These are phyloP conservation scores for Colletotrichum abscissum DNA, from an alignment of 2,329 filamentous ascomycete species.

Conservation along the genomic window DNA sequence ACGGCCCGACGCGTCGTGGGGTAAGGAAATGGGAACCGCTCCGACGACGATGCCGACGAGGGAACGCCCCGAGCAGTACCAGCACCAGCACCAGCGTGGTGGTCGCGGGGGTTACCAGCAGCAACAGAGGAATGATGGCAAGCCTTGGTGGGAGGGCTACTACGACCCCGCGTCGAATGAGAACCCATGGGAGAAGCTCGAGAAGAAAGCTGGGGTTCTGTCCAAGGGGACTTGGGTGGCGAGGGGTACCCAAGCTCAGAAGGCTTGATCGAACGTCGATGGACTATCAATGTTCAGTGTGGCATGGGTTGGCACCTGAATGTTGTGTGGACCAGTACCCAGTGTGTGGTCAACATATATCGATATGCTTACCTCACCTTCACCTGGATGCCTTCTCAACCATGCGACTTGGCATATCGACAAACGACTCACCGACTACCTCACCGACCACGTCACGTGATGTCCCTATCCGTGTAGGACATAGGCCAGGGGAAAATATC, in stretches of 20 bases:
- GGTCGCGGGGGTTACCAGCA: not conserved
- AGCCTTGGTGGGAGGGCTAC: conserved; percentile 73
- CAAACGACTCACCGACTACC: not conserved
- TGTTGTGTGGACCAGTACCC: too few species aligned
- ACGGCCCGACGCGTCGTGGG: conserved; percentile 32
- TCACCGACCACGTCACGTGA: conserved; percentile 22
- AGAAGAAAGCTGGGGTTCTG: conserved; percentile 57
- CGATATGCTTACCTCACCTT: too few species aligned
- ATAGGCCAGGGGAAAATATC: not conserved
- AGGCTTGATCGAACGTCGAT: not conserved
- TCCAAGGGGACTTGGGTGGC: conserved; percentile 58
- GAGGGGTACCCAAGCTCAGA: not conserved
- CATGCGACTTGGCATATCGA: not conserved
- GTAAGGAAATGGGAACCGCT: conserved; percentile 14
- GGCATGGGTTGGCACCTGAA: not conserved
- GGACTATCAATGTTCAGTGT: not conserved
- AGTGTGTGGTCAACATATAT: not conserved
- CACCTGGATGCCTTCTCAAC: not conserved
- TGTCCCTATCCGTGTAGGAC: not conserved
- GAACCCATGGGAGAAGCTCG: conserved; percentile 76
- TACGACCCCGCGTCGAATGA: conserved; percentile 77
- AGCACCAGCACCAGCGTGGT: not conserved
- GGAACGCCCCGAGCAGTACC: not conserved
- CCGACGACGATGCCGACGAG: conserved; percentile 17
- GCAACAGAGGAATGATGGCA: conserved; percentile 21